Conservation (phyloP, 257 asterid species). For the Ocimum tenuiflorum region DNA sequence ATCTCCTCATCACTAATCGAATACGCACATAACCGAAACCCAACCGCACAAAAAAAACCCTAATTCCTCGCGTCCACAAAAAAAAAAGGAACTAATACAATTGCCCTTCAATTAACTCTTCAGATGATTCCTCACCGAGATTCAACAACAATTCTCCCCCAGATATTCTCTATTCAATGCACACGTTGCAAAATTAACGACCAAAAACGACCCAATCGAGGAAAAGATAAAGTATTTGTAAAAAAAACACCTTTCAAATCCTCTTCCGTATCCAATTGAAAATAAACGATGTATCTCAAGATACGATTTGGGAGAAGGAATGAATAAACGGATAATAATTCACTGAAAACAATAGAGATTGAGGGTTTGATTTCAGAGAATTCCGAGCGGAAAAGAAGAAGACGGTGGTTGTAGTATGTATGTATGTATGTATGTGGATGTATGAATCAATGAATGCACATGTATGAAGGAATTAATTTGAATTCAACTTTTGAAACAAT, state of each 20-base stretch:
- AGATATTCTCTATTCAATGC: constrained; percentile 20
- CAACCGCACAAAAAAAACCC: constrained; percentile 18
- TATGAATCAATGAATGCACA: constrained; percentile 22
- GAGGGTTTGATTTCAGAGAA: constrained; percentile 13
- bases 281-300: neutral
- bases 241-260: neutral
- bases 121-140: neutral
- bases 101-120: constrained; percentile 20
- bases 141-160: constrained; percentile 5
- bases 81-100: neutral
- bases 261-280: constrained; percentile 2
- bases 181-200: constrained; percentile 15
- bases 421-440: constrained; percentile 17
- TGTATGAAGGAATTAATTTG: neutral
- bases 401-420: neutral
- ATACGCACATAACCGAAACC: constrained; percentile 8
- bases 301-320: neutral
- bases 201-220: constrained; percentile 17
- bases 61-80: constrained; percentile 11
- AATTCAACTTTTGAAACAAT: neutral
- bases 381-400: neutral
- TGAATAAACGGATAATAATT: neutral
- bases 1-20: constrained; percentile 24
- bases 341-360: neutral
- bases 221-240: neutral